A percentile compares a stretch with the other conserved stretches of the same genome.
Conservation (phyloP, 2,329 filamentous ascomycete species). For the Colletotrichum eremochloae region DNA sequence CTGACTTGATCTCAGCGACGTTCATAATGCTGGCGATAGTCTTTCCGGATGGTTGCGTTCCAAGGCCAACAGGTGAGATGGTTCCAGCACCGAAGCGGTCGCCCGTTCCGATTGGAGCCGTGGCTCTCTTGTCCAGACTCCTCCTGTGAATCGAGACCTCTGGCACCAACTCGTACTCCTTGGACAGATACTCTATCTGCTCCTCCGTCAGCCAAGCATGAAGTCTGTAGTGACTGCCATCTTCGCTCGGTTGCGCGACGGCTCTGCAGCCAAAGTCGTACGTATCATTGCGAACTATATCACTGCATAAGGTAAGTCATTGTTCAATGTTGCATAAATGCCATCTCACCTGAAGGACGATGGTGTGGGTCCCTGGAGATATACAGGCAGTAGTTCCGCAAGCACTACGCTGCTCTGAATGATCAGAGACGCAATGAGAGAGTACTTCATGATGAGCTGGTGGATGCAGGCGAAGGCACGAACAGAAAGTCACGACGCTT, state of each 20-base stretch:
- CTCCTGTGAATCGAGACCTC: constrained; percentile 31
- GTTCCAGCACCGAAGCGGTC: constrained; percentile 39
- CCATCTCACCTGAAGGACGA: constrained; percentile 21
- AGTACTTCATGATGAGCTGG: constrained; percentile 32
- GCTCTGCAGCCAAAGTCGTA: constrained; percentile 39
- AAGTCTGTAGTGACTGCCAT: constrained; percentile 36
- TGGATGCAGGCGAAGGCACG: neutral
- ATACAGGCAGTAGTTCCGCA: constrained; percentile 30
- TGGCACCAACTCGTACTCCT: constrained; percentile 30
- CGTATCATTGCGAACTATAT: constrained; percentile 37
- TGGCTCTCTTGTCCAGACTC: constrained; percentile 27
- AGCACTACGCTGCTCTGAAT: constrained; percentile 33
- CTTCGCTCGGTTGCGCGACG: constrained; percentile 32
- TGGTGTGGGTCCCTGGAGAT: constrained; percentile 27
- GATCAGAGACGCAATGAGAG: constrained; percentile 33
- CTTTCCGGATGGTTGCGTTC: constrained; percentile 43
- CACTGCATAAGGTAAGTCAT: constrained; percentile 6
- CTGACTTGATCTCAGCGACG: constrained; percentile 59
- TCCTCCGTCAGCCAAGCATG: constrained; percentile 38
- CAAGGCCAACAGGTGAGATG: constrained; percentile 49
- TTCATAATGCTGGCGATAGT: constrained; percentile 60
- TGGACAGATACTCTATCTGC: constrained; percentile 31
- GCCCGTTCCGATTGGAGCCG: constrained; percentile 52
- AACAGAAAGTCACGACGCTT: neutral
- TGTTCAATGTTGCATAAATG: neutral